phyloP scores from a whole-genome alignment of 2,329 filamentous ascomycete species.

The Cladosporium austrohemisphaericum region DNA sequence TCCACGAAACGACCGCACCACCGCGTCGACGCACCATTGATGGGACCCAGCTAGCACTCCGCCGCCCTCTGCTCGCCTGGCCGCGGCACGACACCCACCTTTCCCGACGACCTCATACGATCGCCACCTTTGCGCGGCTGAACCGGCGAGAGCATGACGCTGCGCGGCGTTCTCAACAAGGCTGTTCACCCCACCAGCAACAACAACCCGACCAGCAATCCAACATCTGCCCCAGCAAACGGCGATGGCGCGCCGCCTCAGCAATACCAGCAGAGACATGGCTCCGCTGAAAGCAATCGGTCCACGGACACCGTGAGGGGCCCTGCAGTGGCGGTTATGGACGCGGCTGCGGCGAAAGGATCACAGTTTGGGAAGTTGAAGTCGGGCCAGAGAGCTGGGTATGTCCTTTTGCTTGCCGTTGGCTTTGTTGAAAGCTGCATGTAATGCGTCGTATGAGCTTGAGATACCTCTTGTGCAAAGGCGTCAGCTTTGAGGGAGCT shows the following conservation, averaged over 20 bases:
- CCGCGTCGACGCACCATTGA: constrained; percentile 13
- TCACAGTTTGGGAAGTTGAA: constrained; percentile 26
- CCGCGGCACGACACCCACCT: neutral
- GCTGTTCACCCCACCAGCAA: neutral
- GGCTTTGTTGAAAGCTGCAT: too few relatives aligned
- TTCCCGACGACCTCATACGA: neutral
- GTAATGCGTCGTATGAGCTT: neutral
- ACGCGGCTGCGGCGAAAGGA: constrained; percentile 23
- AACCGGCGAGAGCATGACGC: constrained; percentile 22
- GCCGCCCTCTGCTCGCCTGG: neutral
- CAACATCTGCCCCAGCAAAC: constrained; percentile 27
- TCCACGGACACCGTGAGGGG: constrained; percentile 65
- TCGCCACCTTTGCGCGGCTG: constrained; percentile 3
- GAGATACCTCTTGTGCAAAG: neutral
- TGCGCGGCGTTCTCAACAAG: constrained; percentile 18
- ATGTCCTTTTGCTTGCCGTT: constrained; percentile 34
- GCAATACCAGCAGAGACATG: constrained; percentile 53
- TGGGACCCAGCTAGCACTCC: constrained; percentile 12
- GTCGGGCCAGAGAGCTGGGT: constrained; percentile 46
- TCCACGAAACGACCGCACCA: neutral
- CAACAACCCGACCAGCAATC: constrained; percentile 9
- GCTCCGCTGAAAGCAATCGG: constrained; percentile 62
- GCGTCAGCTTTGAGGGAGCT: neutral
- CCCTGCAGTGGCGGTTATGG: constrained; percentile 26
- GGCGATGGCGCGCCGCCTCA: constrained; percentile 23